Conservation (phyloP, 129 eudicot genomes). For the Heracleum sosnowskyi region DNA sequence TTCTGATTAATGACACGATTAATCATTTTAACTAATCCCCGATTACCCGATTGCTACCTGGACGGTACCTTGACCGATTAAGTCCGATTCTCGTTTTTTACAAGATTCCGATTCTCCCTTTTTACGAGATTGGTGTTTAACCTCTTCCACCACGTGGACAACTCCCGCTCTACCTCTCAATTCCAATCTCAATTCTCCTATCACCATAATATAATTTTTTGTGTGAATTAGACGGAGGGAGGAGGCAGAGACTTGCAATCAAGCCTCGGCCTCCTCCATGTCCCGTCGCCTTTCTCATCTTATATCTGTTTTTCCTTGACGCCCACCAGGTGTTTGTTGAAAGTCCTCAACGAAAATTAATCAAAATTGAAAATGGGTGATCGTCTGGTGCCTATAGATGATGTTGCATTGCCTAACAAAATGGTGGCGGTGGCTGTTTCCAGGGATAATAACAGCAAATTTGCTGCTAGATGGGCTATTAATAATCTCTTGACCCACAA, state of each 20-base stretch:
- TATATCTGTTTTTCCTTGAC: not conserved
- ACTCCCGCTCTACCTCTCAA: not conserved
- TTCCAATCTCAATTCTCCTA: not conserved
- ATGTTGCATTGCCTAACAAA: slow-evolving; percentile 5
- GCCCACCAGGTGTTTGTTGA: not conserved
- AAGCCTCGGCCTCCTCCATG: slow-evolving; percentile 5
- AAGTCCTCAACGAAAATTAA: not conserved
- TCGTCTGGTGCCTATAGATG: not conserved
- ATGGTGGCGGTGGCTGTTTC: slow-evolving; percentile 38
- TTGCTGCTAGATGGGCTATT: slow-evolving; percentile 48
- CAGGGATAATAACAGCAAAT: slow-evolving; percentile 31
- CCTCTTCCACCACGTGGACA: not conserved
- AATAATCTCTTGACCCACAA: slow-evolving; percentile 22
- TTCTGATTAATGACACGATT: too few relatives aligned
- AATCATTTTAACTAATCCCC: too few relatives aligned
- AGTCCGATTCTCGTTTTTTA: too few relatives aligned
- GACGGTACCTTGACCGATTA: too few relatives aligned
- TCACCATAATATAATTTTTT: not conserved
- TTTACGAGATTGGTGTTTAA: too few relatives aligned
- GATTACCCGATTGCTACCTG: too few relatives aligned
- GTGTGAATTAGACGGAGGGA: not conserved
- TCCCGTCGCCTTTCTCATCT: not conserved
- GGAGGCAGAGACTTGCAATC: not conserved
- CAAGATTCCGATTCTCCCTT: too few relatives aligned
- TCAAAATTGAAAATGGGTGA: not conserved